phyloP scores from a whole-genome alignment of 345 rosid genomes.

The Camelina sativa region DNA sequence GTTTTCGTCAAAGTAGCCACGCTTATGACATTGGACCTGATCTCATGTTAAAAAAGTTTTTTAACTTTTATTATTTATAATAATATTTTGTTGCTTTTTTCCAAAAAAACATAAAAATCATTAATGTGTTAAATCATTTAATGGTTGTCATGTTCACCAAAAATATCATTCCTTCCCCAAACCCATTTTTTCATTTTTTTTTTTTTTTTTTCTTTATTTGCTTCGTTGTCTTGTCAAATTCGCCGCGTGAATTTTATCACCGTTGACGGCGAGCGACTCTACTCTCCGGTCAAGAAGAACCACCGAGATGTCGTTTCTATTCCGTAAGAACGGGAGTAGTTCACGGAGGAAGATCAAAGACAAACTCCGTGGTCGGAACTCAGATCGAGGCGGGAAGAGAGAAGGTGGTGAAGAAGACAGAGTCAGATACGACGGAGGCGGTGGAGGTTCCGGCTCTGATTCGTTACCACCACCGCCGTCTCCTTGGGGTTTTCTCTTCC shows the following conservation, averaged over 20 bases:
- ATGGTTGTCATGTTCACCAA: slow-evolving; percentile 47
- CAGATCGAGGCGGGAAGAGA: slow-evolving; percentile 42
- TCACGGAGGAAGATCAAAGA: slow-evolving; percentile 44
- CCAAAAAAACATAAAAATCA: neutral
- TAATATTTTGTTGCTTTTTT: neutral
- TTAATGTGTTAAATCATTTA: slow-evolving; percentile 29
- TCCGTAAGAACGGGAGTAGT: slow-evolving; percentile 44
- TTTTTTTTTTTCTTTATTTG: neutral
- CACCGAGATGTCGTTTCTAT: slow-evolving; percentile 38
- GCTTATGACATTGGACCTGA: slow-evolving; percentile 28
- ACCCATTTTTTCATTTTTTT: neutral
- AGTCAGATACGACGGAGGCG: slow-evolving; percentile 26
- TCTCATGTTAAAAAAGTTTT: neutral
- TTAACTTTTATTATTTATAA: neutral
- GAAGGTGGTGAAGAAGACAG: slow-evolving; percentile 21
- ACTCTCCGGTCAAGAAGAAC: neutral
- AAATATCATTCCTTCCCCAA: slow-evolving; percentile 29
- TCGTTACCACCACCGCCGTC: slow-evolving; percentile 38
- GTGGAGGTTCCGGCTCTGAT: slow-evolving; percentile 24
- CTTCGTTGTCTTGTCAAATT: slow-evolving; percentile 7
- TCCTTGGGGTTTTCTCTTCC: slow-evolving; percentile 40
- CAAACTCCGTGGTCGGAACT: slow-evolving; percentile 37
- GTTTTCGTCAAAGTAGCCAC: slow-evolving; percentile 27
- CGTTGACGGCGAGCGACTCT: neutral
- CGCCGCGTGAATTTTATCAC: slow-evolving; percentile 30